These are phyloP conservation scores for Starmerella davenportii DNA, from an alignment of 805 yeast species.

Conservation along the genomic window DNA sequence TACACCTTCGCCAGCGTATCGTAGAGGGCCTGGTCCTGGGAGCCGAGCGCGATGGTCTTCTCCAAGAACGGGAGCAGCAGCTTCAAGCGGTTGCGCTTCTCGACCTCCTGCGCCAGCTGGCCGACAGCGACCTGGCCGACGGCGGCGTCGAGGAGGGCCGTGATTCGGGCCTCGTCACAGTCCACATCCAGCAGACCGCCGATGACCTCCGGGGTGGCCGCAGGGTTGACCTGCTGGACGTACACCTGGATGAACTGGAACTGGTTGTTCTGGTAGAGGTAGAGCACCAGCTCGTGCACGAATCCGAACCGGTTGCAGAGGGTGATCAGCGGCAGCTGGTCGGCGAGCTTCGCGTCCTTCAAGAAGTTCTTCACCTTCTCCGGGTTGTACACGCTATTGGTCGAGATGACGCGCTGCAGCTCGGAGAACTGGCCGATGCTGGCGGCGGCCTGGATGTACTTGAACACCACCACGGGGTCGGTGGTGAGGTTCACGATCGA, in stretches of 20 bases:
- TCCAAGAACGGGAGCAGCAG: slow-evolving; percentile 84
- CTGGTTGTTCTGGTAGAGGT: slow-evolving; percentile 85
- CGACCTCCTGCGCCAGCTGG: slow-evolving; percentile 82
- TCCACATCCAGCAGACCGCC: slow-evolving; percentile 95
- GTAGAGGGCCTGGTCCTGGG: slow-evolving; percentile 77
- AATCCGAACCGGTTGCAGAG: slow-evolving; percentile 86
- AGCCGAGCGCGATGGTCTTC: slow-evolving; percentile 61
- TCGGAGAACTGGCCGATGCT: slow-evolving; percentile 78
- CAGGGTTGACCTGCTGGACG: slow-evolving; percentile 93
- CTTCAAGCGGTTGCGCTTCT: slow-evolving; percentile 86
- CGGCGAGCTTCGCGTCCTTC: slow-evolving; percentile 84
- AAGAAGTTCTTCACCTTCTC: slow-evolving; percentile 94
- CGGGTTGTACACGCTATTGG: slow-evolving; percentile 84
- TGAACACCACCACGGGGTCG: slow-evolving; percentile 87
- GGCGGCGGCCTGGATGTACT: slow-evolving; percentile 89
- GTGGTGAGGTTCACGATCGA: slow-evolving; percentile 85
- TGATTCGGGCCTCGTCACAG: slow-evolving; percentile 80
- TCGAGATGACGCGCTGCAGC: slow-evolving; percentile 88
- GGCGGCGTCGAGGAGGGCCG: slow-evolving; percentile 62
- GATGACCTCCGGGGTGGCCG: slow-evolving; percentile 88
- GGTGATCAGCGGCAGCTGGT: slow-evolving; percentile 88
- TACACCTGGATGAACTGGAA: slow-evolving; percentile 94
- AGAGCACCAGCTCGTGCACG: slow-evolving; percentile 83
- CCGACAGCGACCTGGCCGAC: slow-evolving; percentile 87
- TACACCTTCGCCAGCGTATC: slow-evolving; percentile 94